Evolutionary conservation across 2,329 filamentous ascomycete genomes (phyloP), one percentile per base, ranked within the genome.

Genomic region (Fusarium humuli): DNA sequence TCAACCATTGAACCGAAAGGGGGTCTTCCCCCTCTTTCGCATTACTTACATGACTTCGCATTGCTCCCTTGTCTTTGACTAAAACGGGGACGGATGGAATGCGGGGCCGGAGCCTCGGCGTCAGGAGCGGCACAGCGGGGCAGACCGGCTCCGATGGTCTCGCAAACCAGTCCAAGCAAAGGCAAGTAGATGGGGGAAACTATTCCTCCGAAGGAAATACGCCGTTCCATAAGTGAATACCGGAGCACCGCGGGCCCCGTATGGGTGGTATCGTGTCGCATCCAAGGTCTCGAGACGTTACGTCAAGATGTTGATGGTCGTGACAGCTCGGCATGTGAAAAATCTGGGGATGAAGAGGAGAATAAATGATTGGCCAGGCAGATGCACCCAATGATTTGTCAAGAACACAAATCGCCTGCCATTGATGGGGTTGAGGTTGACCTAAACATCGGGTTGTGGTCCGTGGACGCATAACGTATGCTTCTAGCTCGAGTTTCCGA

Each of bases 91-190:
- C 14, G 30, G 30, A 41, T 41, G 47, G 54, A 56, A 69, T 69
- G 69, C 68, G 69, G 69, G 69, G 60, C 69, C 69, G 60, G 34
- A 20, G 23, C 27, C 30, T 65, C 55, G 60, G 68, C 14, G 48
- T 6, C 48, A 52, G 32, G 22, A 40, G 32, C 49, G 32, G 40
- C 34, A 52, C 46, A 42, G 46, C 41, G 37, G 57, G 34, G 37
- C 23, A 57, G 16, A 8, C 22, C 65, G 50, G 52, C 55, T 23
- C 55, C 56, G 49, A 52, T 41, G 32, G 34, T 13, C 23, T 52
- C 48, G 48, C 32, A 40, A 41, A 41, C 32, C 49, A 52, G 32
- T 27, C 32, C 49, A 52, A 6, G 23, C 27, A 34, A 27, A 52
- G 49, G 25, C 34, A 41, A 27, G 32, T 18, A 52, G 12, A 13